These are phyloP conservation scores for Chamaecrista fasciculata DNA, from an alignment of 306 rosid genomes.

Conservation along the genomic window DNA sequence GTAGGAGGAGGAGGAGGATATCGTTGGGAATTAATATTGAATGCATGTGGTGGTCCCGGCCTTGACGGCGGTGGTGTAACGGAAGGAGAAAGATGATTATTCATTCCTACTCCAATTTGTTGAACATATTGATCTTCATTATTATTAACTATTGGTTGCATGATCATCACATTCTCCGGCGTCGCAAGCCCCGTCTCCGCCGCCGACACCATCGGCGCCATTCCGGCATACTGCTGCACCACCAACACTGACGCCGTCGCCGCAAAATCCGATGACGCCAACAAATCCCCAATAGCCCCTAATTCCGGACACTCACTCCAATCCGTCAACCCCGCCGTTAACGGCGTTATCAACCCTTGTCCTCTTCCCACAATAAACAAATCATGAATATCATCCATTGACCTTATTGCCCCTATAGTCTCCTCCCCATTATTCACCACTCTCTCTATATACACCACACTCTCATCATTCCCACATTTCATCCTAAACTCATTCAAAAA, in stretches of 20 bases:
- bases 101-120: too few species aligned
- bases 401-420: constrained; percentile 66
- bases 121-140: too few species aligned
- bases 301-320: constrained; percentile 98
- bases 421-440: constrained; percentile 84
- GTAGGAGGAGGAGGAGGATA: too few species aligned
- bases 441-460: constrained; percentile 51
- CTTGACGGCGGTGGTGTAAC: too few species aligned
- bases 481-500: constrained; percentile 47
- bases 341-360: constrained; percentile 62
- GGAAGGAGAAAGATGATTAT: too few species aligned
- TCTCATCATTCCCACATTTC: constrained; percentile 22
- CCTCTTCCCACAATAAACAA: constrained; percentile 90
- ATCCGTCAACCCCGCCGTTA: constrained; percentile 86
- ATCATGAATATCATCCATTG: constrained; percentile 66
- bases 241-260: constrained; percentile 81
- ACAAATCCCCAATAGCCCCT: constrained; percentile 81
- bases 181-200: too few species aligned
- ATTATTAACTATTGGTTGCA: too few species aligned
- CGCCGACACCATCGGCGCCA: too few species aligned
- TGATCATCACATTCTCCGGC: constrained; percentile 5
- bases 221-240: constrained; percentile 64
- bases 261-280: constrained; percentile 88
- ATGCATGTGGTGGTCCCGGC: too few species aligned
- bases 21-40: too few species aligned